A percentile compares a stretch with the other conserved stretches of the same genome.
Conservation (phyloP, 2,329 filamentous ascomycete genomes). For the Ceratocystis alfenasii region DNA sequence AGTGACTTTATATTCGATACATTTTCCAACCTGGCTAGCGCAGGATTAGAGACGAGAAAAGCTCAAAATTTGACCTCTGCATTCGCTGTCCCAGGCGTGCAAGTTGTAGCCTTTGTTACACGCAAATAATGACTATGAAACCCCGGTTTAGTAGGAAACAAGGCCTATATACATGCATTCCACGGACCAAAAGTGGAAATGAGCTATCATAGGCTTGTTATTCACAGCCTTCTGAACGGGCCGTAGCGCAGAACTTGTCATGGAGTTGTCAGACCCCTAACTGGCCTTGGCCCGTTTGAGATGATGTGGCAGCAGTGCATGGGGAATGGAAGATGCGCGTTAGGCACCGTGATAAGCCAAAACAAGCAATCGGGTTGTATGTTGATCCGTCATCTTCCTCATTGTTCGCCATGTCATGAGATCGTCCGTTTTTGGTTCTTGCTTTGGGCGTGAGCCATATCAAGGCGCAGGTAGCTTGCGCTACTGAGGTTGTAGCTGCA, state of each 20-base stretch:
- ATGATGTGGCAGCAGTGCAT: slow-evolving; percentile 11
- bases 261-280: slow-evolving; percentile 4
- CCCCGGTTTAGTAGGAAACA: not conserved
- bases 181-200: not conserved
- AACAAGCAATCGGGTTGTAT: not conserved
- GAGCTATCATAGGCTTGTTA: not conserved
- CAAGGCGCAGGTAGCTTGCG: no score
- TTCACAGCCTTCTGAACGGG: slow-evolving; percentile 7
- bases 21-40: no score
- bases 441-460: not conserved
- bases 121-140: not conserved
- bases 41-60: no score
- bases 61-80: no score
- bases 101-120: no score
- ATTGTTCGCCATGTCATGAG: slow-evolving; percentile 1
- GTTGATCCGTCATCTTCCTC: not conserved
- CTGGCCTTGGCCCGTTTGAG: not conserved
- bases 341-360: not conserved
- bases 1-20: no score
- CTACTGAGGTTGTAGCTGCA: not conserved
- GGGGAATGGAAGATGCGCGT: not conserved
- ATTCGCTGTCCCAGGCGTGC: no score
- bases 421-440: not conserved
- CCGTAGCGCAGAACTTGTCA: slow-evolving; percentile 7
- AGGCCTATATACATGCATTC: not conserved